phyloP scores from a whole-genome alignment of 306 rosid genomes.

The Quercus berberidifolia region DNA sequence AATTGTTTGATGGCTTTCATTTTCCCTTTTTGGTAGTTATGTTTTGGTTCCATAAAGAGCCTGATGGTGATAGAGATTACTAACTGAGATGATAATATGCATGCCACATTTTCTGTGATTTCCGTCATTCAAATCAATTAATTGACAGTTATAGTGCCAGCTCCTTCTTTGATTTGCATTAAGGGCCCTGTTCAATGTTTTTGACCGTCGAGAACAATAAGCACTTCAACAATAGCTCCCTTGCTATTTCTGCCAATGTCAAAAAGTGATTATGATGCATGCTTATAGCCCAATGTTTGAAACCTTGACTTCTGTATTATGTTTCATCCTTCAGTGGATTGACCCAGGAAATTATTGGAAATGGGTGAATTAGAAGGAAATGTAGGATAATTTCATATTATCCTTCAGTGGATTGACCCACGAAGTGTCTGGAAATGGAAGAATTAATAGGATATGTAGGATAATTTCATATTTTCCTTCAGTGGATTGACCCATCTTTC shows the following conservation, averaged over 20 bases:
- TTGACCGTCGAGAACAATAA: not conserved
- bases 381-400: no score
- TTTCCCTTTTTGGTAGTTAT: not conserved
- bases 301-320: not conserved
- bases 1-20: not conserved
- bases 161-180: not conserved
- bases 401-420: no score
- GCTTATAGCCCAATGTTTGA: not conserved
- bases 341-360: no score
- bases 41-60: not conserved
- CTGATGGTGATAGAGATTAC: not conserved
- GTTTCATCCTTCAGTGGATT: not conserved
- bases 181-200: constrained; percentile 1
- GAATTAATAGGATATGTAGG: no score
- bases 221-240: not conserved
- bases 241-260: not conserved
- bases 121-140: not conserved
- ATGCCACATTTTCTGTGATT: constrained; percentile 13
- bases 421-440: no score
- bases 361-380: no score
- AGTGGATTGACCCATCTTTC: no score
- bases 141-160: not conserved
- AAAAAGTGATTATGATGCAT: not conserved
- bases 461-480: no score
- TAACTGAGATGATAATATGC: constrained; percentile 8